Conservation (phyloP, 306 rosid species). For the Oxytropis ochrocephala region DNA sequence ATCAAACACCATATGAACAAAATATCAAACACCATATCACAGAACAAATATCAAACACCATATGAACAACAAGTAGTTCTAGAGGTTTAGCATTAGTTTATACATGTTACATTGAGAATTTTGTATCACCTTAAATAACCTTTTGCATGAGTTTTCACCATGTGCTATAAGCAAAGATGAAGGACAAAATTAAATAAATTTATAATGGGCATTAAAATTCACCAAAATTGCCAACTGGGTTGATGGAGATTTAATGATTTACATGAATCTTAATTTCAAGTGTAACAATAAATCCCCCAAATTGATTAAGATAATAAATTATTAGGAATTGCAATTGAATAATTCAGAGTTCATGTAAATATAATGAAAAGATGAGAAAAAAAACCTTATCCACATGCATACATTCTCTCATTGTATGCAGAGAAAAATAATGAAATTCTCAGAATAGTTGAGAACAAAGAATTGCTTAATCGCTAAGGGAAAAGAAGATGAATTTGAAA, state of each 20-base stretch:
- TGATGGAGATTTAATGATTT: not conserved
- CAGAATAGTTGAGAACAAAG: not conserved
- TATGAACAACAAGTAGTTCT: conserved; percentile 6
- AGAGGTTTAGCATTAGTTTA: not conserved
- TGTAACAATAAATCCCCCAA: not conserved
- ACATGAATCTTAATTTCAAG: not conserved
- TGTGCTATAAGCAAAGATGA: not conserved
- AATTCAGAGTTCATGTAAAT: not conserved
- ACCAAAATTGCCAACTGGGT: too few relatives aligned
- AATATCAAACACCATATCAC: conserved; percentile 4
- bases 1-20: conserved; percentile 2
- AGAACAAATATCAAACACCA: not conserved
- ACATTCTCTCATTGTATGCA: not conserved
- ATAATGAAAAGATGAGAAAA: not conserved
- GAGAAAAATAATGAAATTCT: not conserved
- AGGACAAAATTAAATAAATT: not conserved
- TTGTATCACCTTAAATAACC: not conserved
- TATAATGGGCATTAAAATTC: not conserved
- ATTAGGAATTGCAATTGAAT: not conserved
- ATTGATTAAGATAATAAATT: not conserved
- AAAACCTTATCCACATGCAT: not conserved
- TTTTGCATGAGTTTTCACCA: not conserved
- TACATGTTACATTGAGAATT: not conserved
- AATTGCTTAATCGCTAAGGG: not conserved
- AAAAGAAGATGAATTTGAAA: not conserved